A percentile compares a stretch with the other conserved stretches of the same genome.
These are phyloP conservation scores for Gloeopeniophorella convolvens DNA, from an alignment of 768 basidiomycete genomes.

Conservation along the genomic window DNA sequence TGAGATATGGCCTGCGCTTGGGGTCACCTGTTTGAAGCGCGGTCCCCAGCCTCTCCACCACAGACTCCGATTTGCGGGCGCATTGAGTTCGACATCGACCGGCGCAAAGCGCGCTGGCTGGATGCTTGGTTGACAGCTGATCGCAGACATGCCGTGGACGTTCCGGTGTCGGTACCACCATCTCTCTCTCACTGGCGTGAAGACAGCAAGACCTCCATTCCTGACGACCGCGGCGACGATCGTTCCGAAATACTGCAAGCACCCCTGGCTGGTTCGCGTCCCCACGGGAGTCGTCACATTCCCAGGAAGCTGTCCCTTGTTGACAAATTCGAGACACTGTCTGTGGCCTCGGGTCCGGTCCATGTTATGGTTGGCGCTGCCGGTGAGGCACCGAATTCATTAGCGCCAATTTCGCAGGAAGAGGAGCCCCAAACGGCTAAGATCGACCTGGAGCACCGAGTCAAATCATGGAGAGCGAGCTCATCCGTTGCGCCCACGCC, in stretches of 20 bases:
- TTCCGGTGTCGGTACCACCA: conserved; percentile 36
- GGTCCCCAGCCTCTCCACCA: conserved; percentile 27
- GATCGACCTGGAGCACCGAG: conserved; percentile 46
- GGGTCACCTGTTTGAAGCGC: conserved; percentile 49
- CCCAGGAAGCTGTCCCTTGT: conserved; percentile 66
- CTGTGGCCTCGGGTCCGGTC: conserved; percentile 29
- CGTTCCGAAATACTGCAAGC: conserved; percentile 23
- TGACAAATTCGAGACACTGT: conserved; percentile 49
- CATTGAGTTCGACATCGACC: conserved; percentile 85
- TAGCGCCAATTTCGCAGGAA: conserved; percentile 60
- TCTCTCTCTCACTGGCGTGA: conserved; percentile 46
- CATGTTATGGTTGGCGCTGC: neutral
- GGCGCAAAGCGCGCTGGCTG: conserved; percentile 72
- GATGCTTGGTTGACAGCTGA: conserved; percentile 56
- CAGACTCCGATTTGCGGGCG: conserved; percentile 63
- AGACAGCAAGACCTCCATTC: conserved; percentile 45
- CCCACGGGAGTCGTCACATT: conserved; percentile 40
- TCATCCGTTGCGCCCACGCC: conserved; percentile 45
- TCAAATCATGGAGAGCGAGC: conserved; percentile 61
- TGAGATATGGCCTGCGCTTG: conserved; percentile 73
- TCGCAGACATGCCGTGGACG: conserved; percentile 37
- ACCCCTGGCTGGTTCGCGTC: conserved; percentile 23
- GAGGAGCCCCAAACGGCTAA: conserved; percentile 50
- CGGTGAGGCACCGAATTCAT: conserved; percentile 26
- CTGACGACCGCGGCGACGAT: conserved; percentile 36